A percentile compares a stretch with the other conserved stretches of the same genome.
Evolutionary conservation across 164 flowering plant genomes (phyloP).

Genomic region (Chimonanthus praecox): DNA sequence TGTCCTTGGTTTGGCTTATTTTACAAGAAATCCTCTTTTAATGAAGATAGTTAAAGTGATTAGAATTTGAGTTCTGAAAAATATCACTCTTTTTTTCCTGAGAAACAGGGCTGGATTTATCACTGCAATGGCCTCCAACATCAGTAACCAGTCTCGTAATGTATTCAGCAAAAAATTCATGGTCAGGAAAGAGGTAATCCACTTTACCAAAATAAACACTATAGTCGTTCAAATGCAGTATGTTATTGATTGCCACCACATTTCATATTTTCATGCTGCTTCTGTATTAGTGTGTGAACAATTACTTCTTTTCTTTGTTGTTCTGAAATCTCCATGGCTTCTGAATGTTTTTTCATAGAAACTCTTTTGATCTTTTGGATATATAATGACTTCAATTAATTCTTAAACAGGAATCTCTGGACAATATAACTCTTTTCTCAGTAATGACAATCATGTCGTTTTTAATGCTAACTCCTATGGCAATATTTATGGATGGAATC

Average conservation of each 20-base stretch:
- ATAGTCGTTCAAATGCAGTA: no score
- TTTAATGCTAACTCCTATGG: conserved; percentile 43
- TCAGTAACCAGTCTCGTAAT: conserved; percentile 87
- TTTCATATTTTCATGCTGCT: no score
- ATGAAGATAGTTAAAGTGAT: no score
- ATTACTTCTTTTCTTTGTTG: neutral
- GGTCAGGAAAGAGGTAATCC: conserved; percentile 77
- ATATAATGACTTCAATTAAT: conserved; percentile 1
- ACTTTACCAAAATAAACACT: neutral
- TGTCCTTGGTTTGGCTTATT: no score
- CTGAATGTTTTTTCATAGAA: neutral
- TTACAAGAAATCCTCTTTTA: no score
- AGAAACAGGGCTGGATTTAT: conserved; percentile 79
- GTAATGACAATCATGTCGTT: conserved; percentile 68
- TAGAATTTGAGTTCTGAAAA: no score
- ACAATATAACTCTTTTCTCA: conserved; percentile 71
- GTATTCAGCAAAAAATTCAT: conserved; percentile 93
- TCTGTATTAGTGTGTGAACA: no score
- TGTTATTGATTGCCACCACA: no score
- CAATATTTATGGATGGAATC: conserved; percentile 62
- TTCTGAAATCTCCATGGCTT: neutral
- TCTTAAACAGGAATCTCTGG: conserved; percentile 72
- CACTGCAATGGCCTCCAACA: conserved; percentile 99
- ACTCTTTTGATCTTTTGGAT: neutral
- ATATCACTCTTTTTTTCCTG: neutral